Conservation (phyloP, 805 yeast genomes). For the Spathaspora arborariae region DNA sequence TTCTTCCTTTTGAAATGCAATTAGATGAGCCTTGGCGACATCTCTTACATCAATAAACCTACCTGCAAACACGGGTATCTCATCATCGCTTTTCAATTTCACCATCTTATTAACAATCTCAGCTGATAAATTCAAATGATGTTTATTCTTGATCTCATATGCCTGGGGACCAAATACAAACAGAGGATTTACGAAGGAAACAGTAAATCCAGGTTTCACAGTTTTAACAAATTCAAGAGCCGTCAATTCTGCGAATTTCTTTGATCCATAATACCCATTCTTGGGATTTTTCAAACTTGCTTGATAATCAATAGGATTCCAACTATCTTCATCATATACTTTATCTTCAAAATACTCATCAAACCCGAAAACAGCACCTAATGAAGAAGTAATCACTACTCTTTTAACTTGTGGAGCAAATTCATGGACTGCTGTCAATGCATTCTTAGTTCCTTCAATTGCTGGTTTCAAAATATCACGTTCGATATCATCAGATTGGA, state of each 20-base stretch:
- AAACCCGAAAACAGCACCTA: slow-evolving; percentile 40
- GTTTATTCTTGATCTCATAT: slow-evolving; percentile 13
- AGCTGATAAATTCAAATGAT: slow-evolving; percentile 27
- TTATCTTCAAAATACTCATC: slow-evolving; percentile 11
- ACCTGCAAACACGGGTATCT: slow-evolving; percentile 17
- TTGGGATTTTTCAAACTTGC: slow-evolving; percentile 34
- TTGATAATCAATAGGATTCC: slow-evolving; percentile 52
- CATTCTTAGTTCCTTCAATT: slow-evolving; percentile 45
- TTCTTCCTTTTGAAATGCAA: slow-evolving; percentile 29
- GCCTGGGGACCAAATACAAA: slow-evolving; percentile 25
- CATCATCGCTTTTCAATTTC: slow-evolving; percentile 23
- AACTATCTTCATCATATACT: slow-evolving; percentile 34
- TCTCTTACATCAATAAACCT: slow-evolving; percentile 41
- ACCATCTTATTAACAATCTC: slow-evolving; percentile 38
- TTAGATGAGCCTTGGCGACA: slow-evolving; percentile 40
- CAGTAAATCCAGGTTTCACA: slow-evolving; percentile 9
- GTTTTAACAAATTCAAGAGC: slow-evolving; percentile 51
- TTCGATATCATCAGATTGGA: slow-evolving; percentile 23
- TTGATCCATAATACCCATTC: slow-evolving; percentile 53
- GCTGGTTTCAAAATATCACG: slow-evolving; percentile 52
- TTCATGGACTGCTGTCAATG: slow-evolving; percentile 41
- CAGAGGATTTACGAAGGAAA: slow-evolving; percentile 15
- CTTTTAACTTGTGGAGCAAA: slow-evolving; percentile 34
- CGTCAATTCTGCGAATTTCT: slow-evolving; percentile 53
- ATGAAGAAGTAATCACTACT: slow-evolving; percentile 46